Conservation (phyloP, 2,329 filamentous ascomycete genomes). For the Paraconiothyrium brasiliense region DNA sequence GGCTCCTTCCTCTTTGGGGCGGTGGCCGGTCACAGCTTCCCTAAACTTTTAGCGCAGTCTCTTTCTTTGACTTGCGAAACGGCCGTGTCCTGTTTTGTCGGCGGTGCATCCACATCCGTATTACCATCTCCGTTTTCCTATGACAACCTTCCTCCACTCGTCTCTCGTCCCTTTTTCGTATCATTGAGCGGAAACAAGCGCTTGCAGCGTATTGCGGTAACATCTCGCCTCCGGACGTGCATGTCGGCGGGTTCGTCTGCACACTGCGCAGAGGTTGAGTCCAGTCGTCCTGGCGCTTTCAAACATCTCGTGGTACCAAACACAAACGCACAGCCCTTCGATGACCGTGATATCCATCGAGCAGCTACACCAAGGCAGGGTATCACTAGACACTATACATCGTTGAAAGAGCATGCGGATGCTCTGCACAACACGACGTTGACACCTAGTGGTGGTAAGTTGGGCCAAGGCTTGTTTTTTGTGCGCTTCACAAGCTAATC, state of each 20-base stretch:
- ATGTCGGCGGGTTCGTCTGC: conserved; percentile 2
- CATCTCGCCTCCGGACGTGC: background rate
- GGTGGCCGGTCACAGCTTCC: conserved; percentile 23
- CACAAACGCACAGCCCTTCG: background rate
- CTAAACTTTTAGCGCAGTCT: conserved; percentile 20
- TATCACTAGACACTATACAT: conserved; percentile 30
- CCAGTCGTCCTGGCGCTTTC: background rate
- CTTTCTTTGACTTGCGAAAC: background rate
- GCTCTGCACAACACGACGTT: conserved; percentile 15
- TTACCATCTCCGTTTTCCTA: conserved; percentile 19
- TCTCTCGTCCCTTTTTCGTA: conserved; percentile 21
- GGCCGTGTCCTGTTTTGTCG: background rate
- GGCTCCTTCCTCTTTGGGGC: conserved; percentile 39
- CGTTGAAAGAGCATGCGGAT: conserved; percentile 41
- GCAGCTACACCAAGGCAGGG: conserved; percentile 16
- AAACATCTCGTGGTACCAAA: background rate
- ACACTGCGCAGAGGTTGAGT: background rate
- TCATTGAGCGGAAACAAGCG: conserved; percentile 21
- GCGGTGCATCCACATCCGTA: background rate
- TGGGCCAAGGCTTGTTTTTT: background rate
- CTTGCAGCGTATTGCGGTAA: conserved; percentile 11
- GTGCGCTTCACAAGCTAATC: background rate
- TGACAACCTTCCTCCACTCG: conserved; percentile 1
- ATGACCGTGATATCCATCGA: conserved; percentile 2
- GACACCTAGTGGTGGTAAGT: conserved; percentile 10